Evolutionary conservation across 2,329 filamentous ascomycete genomes (phyloP).

Genomic region (Chaetothyriales sp.): DNA sequence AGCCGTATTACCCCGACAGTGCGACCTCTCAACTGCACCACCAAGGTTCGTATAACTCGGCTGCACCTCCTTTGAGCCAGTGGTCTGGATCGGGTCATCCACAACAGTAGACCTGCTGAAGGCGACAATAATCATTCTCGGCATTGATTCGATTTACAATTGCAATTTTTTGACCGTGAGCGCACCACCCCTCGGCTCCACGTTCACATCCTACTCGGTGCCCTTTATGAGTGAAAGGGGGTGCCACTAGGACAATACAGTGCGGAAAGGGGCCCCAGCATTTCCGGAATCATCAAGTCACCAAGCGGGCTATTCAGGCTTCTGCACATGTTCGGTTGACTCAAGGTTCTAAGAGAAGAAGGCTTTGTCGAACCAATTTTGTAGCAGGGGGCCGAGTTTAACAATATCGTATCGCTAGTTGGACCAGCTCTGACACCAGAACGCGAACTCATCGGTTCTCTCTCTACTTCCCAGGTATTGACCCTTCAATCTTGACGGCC

Average conservation of each 20-base stretch:
- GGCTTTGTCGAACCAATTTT: background rate
- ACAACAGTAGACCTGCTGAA: background rate
- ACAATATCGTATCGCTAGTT: background rate
- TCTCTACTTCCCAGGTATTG: background rate
- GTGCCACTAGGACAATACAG: background rate
- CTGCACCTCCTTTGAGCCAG: background rate
- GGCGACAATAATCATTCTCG: background rate
- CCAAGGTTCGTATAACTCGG: background rate
- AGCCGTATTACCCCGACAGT: conserved; percentile 9
- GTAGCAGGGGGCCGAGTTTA: background rate
- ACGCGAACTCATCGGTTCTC: background rate
- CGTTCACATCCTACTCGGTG: background rate
- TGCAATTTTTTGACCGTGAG: background rate
- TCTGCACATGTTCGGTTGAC: background rate
- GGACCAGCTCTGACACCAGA: background rate
- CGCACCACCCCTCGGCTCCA: background rate
- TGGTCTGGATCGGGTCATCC: background rate
- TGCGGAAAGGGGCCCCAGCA: background rate
- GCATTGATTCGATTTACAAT: background rate
- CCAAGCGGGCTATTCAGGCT: background rate
- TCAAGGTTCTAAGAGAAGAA: background rate
- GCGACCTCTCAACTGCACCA: background rate
- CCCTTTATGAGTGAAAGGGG: background rate
- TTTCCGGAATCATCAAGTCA: background rate
- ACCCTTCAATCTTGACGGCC: background rate